A percentile compares a stretch with the other conserved stretches of the same genome.
Conservation (phyloP, 2,329 filamentous ascomycete genomes). For the Pestalotiopsis sp. region DNA sequence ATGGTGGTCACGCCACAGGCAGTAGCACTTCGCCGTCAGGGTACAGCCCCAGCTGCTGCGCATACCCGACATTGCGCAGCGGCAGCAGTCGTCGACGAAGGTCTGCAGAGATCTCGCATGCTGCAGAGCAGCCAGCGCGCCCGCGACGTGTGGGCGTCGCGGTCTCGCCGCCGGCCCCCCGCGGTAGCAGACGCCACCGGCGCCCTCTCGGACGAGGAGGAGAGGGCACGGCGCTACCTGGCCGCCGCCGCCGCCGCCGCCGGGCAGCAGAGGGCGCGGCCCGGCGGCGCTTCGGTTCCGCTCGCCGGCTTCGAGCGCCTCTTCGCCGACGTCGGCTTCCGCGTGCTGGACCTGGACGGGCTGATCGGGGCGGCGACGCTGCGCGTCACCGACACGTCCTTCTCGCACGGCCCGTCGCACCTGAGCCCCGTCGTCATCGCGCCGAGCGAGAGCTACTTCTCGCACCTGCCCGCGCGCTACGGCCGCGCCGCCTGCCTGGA, state of each 20-base stretch:
- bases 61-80: neutral
- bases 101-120: neutral
- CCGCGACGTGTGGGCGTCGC: neutral
- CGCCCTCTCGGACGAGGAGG: neutral
- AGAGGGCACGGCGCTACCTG: neutral
- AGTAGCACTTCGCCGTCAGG: neutral
- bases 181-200: neutral
- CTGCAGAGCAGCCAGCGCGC: slow-evolving; percentile 1
- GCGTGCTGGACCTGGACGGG: neutral
- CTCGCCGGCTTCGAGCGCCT: neutral
- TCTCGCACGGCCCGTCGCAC: neutral
- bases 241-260: neutral
- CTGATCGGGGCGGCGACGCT: neutral
- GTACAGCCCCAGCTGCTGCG: neutral
- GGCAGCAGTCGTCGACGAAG: neutral
- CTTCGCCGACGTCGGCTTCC: neutral
- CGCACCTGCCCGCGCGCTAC: neutral
- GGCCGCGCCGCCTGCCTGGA: neutral
- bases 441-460: neutral
- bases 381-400: neutral
- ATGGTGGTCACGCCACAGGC: neutral
- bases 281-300: neutral
- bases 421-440: neutral
- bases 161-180: neutral
- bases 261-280: neutral